Evolutionary conservation across 306 rosid species (phyloP).

Genomic region (Glycine latifolia): DNA sequence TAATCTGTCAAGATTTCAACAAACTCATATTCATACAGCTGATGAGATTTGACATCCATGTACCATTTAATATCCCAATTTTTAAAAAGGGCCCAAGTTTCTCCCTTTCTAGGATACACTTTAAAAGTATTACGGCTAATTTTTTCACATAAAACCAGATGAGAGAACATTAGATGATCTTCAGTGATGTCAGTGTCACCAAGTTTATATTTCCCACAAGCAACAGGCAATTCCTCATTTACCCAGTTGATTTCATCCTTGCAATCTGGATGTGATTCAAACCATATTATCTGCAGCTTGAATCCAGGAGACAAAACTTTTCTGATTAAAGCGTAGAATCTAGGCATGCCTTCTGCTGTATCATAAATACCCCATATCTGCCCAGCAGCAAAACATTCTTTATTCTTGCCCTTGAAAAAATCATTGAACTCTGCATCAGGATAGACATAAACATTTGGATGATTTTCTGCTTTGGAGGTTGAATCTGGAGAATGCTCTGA

Average conservation of each 20-base stretch:
- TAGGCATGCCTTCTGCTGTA: slow-evolving; percentile 78
- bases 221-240: slow-evolving; percentile 62
- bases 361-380: slow-evolving; percentile 94
- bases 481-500: slow-evolving; percentile 40
- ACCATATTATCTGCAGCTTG: slow-evolving; percentile 77
- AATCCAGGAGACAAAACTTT: slow-evolving; percentile 71
- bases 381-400: slow-evolving; percentile 65
- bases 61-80: slow-evolving; percentile 81
- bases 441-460: slow-evolving; percentile 41
- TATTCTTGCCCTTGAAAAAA: slow-evolving; percentile 63
- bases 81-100: slow-evolving; percentile 88
- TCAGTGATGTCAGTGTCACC: slow-evolving; percentile 50
- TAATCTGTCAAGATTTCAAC: slow-evolving; percentile 76
- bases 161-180: slow-evolving; percentile 74
- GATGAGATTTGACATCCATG: slow-evolving; percentile 50
- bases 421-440: slow-evolving; percentile 74
- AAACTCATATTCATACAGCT: slow-evolving; percentile 63
- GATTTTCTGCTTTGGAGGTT: slow-evolving; percentile 43
- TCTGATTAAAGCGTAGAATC: slow-evolving; percentile 77
- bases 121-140: slow-evolving; percentile 46
- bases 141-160: slow-evolving; percentile 57
- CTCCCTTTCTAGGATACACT: slow-evolving; percentile 81
- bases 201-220: slow-evolving; percentile 74
- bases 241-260: slow-evolving; percentile 60
- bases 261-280: slow-evolving; percentile 68